phyloP scores from a whole-genome alignment of 176 grass and related monocot species.

The barley (Hordeum vulgare) region MorexV3_pseudomolecules_assembly NC_058520.1:54089110-54089609 shows the following conservation, averaged over 20 bases:
- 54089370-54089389: neutral
- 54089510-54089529: neutral
- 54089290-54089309: neutral
- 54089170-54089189: neutral
- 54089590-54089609: conserved; percentile 77
- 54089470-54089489: conserved; percentile 5
- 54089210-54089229: neutral
- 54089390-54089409: neutral
- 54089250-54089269: neutral
- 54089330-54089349: neutral
- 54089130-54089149: neutral
- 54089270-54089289: neutral
- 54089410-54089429: conserved; percentile 34
- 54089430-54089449: conserved; percentile 92
- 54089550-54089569: neutral
- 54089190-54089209: neutral
- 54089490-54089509: neutral
- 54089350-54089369: neutral
- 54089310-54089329: neutral
- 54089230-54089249: neutral
- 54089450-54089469: conserved; percentile 79
- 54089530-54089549: too few relatives aligned
- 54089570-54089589: conserved; percentile 69
- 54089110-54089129: neutral
- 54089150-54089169: neutral